Percentiles rank a stretch among this genome's conserved stretches.
Conservation (phyloP, 805 yeast genomes). For the Jamesozyma hellenica region DNA sequence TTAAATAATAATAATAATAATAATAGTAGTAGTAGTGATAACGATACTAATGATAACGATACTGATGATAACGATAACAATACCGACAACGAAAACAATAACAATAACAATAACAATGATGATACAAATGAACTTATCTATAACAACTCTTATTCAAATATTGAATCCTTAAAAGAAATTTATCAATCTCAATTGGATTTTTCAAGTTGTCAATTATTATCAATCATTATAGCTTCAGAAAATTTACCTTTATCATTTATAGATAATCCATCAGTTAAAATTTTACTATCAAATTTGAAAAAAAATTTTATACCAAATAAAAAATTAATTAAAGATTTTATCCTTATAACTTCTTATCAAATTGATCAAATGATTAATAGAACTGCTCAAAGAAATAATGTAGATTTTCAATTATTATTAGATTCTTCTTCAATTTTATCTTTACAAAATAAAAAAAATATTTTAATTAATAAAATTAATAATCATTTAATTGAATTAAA, state of each 20-base stretch:
- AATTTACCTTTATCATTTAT: conserved; percentile 11
- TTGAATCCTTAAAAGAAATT: neutral
- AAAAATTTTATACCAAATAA: conserved; percentile 3
- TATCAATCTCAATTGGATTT: conserved; percentile 5
- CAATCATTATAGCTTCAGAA: conserved; percentile 15
- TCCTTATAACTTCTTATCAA: conserved; percentile 3
- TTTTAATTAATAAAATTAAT: conserved; percentile 2
- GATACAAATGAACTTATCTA: no score
- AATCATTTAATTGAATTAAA: conserved; percentile 6
- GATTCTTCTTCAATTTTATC: conserved; percentile 1
- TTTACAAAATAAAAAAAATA: neutral
- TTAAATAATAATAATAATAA: no score
- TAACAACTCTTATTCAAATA: neutral
- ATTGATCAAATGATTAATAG: conserved; percentile 9
- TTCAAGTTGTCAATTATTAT: conserved; percentile 9
- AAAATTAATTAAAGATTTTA: conserved; percentile 1
- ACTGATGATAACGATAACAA: neutral
- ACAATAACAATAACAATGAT: neutral
- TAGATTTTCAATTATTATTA: conserved; percentile 8
- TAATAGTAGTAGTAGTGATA: neutral
- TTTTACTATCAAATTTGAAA: conserved; percentile 6
- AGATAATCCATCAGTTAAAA: conserved; percentile 6
- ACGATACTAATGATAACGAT: neutral
- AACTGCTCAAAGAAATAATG: conserved; percentile 8
- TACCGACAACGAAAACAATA: neutral